phyloP scores from a whole-genome alignment of 306 rosid species.

The Cicer yamashitae region DNA sequence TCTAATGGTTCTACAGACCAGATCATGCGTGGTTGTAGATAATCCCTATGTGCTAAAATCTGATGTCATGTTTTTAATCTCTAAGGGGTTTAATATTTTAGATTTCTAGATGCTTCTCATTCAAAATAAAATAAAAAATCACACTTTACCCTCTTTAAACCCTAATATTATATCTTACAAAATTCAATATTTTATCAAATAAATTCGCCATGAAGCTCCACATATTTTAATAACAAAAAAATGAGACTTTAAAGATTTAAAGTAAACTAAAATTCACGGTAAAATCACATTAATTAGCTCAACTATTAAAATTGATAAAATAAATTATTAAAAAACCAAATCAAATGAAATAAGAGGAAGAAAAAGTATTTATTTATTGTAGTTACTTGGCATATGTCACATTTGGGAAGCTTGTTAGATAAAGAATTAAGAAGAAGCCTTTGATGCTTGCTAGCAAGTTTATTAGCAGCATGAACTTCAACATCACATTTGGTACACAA shows the following conservation, averaged over 20 bases:
- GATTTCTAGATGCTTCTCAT: background rate
- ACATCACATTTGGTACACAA: conserved; percentile 89
- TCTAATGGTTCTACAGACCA: too few relatives aligned
- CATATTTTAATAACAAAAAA: conserved; percentile 9
- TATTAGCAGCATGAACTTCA: conserved; percentile 97
- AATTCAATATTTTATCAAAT: background rate
- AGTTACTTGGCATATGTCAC: conserved; percentile 86
- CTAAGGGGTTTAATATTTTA: background rate
- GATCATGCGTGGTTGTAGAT: background rate
- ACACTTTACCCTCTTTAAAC: background rate
- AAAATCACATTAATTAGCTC: background rate
- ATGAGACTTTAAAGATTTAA: background rate
- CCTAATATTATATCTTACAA: background rate
- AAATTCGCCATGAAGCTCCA: background rate
- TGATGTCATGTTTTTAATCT: background rate
- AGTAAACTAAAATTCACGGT: background rate
- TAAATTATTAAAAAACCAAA: background rate
- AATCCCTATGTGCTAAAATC: background rate
- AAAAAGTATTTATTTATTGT: too few relatives aligned
- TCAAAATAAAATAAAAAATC: background rate
- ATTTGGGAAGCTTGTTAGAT: conserved; percentile 86
- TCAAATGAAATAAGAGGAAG: too few relatives aligned
- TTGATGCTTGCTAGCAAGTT: conserved; percentile 97
- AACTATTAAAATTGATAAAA: background rate
- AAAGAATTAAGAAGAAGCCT: conserved; percentile 85